These are phyloP conservation scores for Penicillium thymicola DNA, from an alignment of 2,329 filamentous ascomycete genomes.

Conservation along the genomic window DNA sequence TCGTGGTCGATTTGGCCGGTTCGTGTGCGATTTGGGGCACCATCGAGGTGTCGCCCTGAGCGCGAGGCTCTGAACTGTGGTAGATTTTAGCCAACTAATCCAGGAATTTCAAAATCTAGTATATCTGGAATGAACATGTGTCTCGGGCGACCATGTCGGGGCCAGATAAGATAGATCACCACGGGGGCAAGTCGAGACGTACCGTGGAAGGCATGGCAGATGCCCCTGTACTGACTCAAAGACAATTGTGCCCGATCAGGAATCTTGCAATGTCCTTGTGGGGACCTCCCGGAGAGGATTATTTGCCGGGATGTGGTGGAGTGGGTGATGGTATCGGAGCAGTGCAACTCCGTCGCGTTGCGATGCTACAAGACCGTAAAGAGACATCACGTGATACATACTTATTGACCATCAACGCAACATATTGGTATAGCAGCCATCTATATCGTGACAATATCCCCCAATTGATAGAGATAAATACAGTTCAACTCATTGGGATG, in stretches of 20 bases:
- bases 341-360: slow-evolving; percentile 12
- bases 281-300: neutral
- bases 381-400: slow-evolving; percentile 13
- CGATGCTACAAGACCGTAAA: slow-evolving; percentile 1
- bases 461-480: neutral
- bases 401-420: neutral
- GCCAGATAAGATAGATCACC: slow-evolving; percentile 1
- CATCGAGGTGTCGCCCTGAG: slow-evolving; percentile 56
- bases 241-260: neutral
- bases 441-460: neutral
- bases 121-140: neutral
- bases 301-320: neutral
- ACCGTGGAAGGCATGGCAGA: slow-evolving; percentile 35
- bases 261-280: neutral
- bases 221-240: neutral
- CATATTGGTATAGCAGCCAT: neutral
- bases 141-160: neutral
- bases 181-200: slow-evolving; percentile 21
- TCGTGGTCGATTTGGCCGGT: slow-evolving; percentile 60
- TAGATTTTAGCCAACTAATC: slow-evolving; percentile 11
- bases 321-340: slow-evolving; percentile 2
- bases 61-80: slow-evolving; percentile 55
- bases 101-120: neutral
- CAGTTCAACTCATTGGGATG: neutral
- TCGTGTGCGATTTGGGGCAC: slow-evolving; percentile 38